phyloP scores from a whole-genome alignment of 148 eudicot genomes.

The Spergularia bocconei region DNA sequence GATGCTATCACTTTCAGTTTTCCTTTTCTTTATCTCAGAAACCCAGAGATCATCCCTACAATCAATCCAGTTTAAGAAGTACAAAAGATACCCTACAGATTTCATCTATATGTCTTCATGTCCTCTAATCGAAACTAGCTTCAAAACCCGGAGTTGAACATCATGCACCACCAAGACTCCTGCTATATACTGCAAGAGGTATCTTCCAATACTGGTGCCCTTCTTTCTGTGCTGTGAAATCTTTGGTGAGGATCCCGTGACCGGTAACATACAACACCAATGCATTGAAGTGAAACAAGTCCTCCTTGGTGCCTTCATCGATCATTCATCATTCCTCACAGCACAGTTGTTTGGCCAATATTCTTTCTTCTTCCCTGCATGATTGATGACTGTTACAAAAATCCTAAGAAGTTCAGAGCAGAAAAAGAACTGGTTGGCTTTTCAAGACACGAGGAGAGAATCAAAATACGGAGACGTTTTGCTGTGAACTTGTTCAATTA shows the following conservation, averaged over 20 bases:
- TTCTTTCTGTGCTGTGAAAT: neutral
- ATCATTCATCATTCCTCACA: neutral
- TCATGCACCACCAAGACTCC: neutral
- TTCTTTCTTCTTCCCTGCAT: neutral
- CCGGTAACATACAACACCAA: neutral
- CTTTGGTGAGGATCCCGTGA: neutral
- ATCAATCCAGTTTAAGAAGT: neutral
- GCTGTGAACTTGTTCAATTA: too few species aligned
- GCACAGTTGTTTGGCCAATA: neutral
- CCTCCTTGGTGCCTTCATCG: neutral
- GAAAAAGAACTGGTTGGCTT: neutral
- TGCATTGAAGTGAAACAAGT: neutral
- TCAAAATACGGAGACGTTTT: too few species aligned
- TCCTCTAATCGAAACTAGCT: neutral
- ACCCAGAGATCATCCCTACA: neutral
- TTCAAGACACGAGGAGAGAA: too few species aligned
- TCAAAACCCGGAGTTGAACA: neutral
- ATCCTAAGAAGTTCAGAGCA: neutral
- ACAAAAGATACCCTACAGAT: neutral
- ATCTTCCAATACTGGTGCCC: neutral
- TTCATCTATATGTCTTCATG: neutral
- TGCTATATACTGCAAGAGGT: neutral
- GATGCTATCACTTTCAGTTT: too few species aligned
- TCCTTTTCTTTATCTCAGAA: too few species aligned
- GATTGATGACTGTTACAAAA: neutral